These are phyloP conservation scores for Eucalyptus cloeziana DNA, from an alignment of 345 rosid genomes.

Conservation along the genomic window DNA sequence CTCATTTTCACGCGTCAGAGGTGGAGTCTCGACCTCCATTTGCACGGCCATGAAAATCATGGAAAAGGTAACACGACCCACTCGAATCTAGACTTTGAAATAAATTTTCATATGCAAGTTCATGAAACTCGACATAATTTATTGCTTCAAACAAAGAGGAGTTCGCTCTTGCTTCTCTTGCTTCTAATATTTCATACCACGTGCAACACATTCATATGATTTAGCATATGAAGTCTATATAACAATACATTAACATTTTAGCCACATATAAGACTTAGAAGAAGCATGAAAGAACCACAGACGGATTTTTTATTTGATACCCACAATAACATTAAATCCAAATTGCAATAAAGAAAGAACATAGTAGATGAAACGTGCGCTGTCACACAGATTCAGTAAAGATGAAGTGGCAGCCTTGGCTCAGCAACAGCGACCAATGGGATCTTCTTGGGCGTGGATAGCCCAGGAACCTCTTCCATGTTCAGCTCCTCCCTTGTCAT, in stretches of 20 bases:
- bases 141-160: background rate
- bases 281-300: background rate
- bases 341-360: background rate
- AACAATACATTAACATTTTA: background rate
- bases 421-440: background rate
- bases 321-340: background rate
- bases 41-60: background rate
- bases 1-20: background rate
- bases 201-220: background rate
- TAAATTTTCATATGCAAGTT: background rate
- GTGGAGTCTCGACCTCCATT: rapidly evolving
- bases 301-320: background rate
- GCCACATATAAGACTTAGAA: background rate
- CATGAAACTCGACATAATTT: background rate
- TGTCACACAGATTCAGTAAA: background rate
- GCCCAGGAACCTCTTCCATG: background rate
- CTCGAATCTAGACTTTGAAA: background rate
- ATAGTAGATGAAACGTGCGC: too few relatives aligned
- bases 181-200: background rate
- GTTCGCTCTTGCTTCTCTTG: background rate
- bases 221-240: background rate
- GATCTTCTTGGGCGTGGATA: background rate
- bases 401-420: background rate
- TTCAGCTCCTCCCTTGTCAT: background rate
- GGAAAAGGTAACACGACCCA: background rate